phyloP scores from a whole-genome alignment of 1,284 basidiomycete species.

The Cystobasidium slooffiae region DNA sequence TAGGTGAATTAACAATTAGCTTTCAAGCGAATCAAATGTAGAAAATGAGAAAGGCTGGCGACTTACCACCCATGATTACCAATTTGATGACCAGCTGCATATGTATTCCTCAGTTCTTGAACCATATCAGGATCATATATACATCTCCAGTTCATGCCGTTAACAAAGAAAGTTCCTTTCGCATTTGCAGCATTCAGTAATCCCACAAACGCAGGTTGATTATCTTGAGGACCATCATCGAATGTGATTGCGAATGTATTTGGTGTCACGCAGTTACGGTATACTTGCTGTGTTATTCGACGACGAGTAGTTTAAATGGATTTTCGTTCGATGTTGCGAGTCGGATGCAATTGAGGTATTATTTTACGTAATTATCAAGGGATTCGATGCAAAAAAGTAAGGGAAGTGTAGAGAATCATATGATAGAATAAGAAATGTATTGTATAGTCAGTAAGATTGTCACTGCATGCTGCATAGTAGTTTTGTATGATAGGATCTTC shows the following conservation, averaged over 20 bases:
- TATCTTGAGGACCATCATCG: constrained; percentile 49
- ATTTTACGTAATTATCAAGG: not conserved
- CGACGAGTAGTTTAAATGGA: not conserved
- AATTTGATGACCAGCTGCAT: constrained; percentile 54
- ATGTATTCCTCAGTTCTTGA: constrained; percentile 48
- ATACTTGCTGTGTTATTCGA: constrained; percentile 7
- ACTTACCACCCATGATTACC: constrained; percentile 51
- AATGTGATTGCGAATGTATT: constrained; percentile 49
- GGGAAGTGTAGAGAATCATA: not conserved
- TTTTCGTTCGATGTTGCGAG: not conserved
- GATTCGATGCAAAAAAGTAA: not conserved
- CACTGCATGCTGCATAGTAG: not conserved
- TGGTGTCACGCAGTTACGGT: constrained; percentile 38
- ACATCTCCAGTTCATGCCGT: constrained; percentile 45
- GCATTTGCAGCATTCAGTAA: constrained; percentile 44
- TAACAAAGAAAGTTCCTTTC: constrained; percentile 50
- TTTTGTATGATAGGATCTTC: not conserved
- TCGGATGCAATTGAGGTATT: not conserved
- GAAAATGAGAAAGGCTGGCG: too few species aligned
- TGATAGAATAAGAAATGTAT: not conserved
- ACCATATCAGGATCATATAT: constrained; percentile 52
- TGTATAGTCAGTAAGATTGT: not conserved
- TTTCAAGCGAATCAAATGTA: not conserved
- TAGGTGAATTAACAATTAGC: not conserved
- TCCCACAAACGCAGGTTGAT: constrained; percentile 34